Percentiles rank a stretch among this genome's conserved stretches.
Conservation (phyloP, 2,329 filamentous ascomycete genomes). For the Penicillium oxalicum region DNA sequence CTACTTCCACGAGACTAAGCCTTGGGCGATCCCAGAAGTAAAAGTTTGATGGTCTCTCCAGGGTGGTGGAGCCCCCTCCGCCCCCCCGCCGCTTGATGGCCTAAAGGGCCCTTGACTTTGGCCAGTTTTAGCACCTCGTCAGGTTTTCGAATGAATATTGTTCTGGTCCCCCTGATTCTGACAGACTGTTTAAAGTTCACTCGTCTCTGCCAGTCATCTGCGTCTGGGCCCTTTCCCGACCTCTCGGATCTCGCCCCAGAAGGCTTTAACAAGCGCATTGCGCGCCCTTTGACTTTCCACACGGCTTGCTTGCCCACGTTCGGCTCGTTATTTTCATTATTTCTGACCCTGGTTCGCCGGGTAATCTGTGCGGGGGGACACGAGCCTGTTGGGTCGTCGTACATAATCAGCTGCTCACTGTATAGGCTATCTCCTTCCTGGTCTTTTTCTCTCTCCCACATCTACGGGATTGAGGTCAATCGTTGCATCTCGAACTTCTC, state of each 20-base stretch:
- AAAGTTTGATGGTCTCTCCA: too few species aligned
- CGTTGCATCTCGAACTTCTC: not conserved
- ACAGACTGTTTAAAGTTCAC: constrained; percentile 10
- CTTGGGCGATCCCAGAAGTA: too few species aligned
- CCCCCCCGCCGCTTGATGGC: too few species aligned
- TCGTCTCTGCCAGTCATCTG: not conserved
- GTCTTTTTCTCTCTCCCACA: not conserved
- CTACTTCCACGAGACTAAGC: too few species aligned
- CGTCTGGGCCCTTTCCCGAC: constrained; percentile 4
- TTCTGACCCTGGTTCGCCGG: not conserved
- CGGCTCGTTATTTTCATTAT: too few species aligned
- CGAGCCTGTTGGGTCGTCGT: not conserved
- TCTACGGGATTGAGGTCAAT: not conserved
- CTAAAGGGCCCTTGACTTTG: too few species aligned
- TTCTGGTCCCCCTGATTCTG: constrained; percentile 1
- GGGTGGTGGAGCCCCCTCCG: too few species aligned
- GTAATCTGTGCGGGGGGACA: too few species aligned
- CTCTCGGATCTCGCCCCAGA: constrained; percentile 1
- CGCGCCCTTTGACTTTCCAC: constrained; percentile 1
- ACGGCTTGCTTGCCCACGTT: not conserved
- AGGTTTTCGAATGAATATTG: too few species aligned
- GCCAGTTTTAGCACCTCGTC: too few species aligned
- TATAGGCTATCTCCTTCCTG: not conserved
- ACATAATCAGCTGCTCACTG: not conserved
- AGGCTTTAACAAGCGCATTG: constrained; percentile 9